A percentile compares a stretch with the other conserved stretches of the same genome.
Evolutionary conservation across 371 early-diverging fungal genomes (phyloP).

Genomic region (Nematocida minor): DNA sequence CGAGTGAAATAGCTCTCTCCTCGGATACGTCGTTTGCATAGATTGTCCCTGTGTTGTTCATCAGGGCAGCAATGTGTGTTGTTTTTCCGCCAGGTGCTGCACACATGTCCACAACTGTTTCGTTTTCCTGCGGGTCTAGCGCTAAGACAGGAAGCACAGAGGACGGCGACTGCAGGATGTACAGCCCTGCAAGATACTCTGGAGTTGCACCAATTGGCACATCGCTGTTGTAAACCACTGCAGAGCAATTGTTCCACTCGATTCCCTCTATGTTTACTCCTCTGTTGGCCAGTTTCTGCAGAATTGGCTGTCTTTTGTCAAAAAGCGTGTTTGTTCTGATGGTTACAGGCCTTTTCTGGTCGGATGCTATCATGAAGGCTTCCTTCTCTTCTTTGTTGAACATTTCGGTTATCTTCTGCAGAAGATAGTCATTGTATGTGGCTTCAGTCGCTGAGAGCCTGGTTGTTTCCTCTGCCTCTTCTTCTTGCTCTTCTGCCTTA

Average conservation of each 20-base stretch:
- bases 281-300: conserved; percentile 81
- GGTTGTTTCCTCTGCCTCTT: neutral
- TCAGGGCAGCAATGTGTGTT: conserved; percentile 72
- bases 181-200: conserved; percentile 98
- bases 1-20: conserved; percentile 78
- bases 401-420: conserved; percentile 69
- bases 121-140: conserved; percentile 71
- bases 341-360: conserved; percentile 86
- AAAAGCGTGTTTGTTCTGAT: conserved; percentile 91
- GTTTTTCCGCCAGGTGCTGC: conserved; percentile 97
- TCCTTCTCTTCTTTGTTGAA: conserved; percentile 68
- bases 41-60: conserved; percentile 92
- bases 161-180: conserved; percentile 93
- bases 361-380: conserved; percentile 89
- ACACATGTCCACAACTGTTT: conserved; percentile 92
- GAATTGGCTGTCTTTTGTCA: conserved; percentile 83
- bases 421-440: conserved; percentile 78
- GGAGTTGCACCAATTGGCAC: conserved; percentile 77
- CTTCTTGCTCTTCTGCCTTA: neutral
- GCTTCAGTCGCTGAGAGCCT: conserved; percentile 48
- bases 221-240: conserved; percentile 62
- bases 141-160: conserved; percentile 94
- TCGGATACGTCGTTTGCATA: conserved; percentile 92
- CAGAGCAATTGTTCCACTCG: conserved; percentile 68
- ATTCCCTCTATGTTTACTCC: conserved; percentile 93